Percentiles rank a stretch among this genome's conserved stretches.
These are phyloP conservation scores for Stachybotrys chlorohalonatus DNA, from an alignment of 2,329 filamentous ascomycete species.

Conservation along the genomic window DNA sequence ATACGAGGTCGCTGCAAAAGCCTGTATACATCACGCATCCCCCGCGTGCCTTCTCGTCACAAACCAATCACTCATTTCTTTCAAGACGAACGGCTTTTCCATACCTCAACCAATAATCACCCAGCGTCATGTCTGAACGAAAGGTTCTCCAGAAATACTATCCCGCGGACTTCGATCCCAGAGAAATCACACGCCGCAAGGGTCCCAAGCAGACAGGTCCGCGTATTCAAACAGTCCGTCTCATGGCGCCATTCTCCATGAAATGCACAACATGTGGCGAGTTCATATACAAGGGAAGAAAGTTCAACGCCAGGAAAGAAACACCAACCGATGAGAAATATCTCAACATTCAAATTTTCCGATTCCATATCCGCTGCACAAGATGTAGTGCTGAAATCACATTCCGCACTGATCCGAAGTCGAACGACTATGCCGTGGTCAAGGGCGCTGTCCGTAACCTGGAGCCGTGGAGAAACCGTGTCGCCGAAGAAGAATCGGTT, in stretches of 20 bases:
- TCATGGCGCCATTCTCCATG: conserved; percentile 54
- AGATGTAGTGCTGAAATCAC: conserved; percentile 80
- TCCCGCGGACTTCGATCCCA: conserved; percentile 83
- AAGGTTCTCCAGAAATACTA: conserved; percentile 65
- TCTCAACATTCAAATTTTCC: conserved; percentile 75
- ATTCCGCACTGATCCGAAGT: conserved; percentile 91
- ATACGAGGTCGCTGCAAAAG: too few relatives aligned
- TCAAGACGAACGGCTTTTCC: neutral
- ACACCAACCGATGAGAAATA: conserved; percentile 84
- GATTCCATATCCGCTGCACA: conserved; percentile 78
- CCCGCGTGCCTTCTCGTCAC: neutral
- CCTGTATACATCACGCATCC: neutral
- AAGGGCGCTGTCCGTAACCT: conserved; percentile 85
- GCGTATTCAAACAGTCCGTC: conserved; percentile 74
- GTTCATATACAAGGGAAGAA: conserved; percentile 87
- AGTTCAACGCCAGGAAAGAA: conserved; percentile 93
- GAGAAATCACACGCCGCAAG: conserved; percentile 62
- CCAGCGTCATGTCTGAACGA: conserved; percentile 64
- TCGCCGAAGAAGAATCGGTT: conserved; percentile 66
- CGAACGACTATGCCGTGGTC: conserved; percentile 79
- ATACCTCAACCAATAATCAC: neutral
- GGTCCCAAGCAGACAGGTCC: conserved; percentile 65
- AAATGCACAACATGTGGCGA: conserved; percentile 47
- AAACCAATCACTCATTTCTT: neutral
- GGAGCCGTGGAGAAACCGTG: conserved; percentile 70